These are phyloP conservation scores for Tremella mesenterica DNA, from an alignment of 768 basidiomycete genomes.

Conservation along the genomic window DNA sequence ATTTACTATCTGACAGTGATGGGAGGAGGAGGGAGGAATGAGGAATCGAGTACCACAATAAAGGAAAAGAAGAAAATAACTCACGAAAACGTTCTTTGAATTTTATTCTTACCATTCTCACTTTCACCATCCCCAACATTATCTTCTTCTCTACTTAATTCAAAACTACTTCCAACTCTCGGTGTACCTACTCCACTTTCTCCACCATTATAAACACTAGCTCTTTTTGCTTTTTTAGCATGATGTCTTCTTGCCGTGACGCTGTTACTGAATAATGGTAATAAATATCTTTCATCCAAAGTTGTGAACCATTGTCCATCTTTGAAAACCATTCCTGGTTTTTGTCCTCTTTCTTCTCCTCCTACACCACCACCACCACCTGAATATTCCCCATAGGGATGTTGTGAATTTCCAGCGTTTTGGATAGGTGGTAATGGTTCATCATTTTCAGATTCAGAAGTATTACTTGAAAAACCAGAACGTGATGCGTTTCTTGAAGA, in stretches of 20 bases:
- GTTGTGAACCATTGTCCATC: slow-evolving; percentile 95
- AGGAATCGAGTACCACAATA: too few species aligned
- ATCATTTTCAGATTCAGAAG: slow-evolving; percentile 34
- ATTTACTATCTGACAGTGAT: too few species aligned
- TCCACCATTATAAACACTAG: slow-evolving; percentile 21
- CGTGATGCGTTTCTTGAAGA: slow-evolving; percentile 17
- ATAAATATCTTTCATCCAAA: slow-evolving; percentile 84
- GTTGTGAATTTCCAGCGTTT: slow-evolving; percentile 10
- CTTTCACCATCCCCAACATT: slow-evolving; percentile 31
- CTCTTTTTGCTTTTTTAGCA: slow-evolving; percentile 25
- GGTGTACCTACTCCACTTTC: slow-evolving; percentile 26
- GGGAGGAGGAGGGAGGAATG: too few species aligned
- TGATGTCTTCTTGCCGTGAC: slow-evolving; percentile 40
- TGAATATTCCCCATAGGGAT: slow-evolving; percentile 1
- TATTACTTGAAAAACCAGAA: slow-evolving; percentile 35
- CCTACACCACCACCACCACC: slow-evolving; percentile 13
- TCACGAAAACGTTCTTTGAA: slow-evolving; percentile 40
- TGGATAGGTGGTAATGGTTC: slow-evolving; percentile 37
- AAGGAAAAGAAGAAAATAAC: too few species aligned
- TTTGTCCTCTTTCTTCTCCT: slow-evolving; percentile 6
- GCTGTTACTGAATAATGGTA: slow-evolving; percentile 62
- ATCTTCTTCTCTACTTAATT: slow-evolving; percentile 20
- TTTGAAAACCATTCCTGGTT: slow-evolving; percentile 44
- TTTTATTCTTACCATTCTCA: slow-evolving; percentile 43
- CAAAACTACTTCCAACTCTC: slow-evolving; percentile 20